Conservation (phyloP, 495 filamentous ascomycete genomes). For the Cetradonia linearis region DNA sequence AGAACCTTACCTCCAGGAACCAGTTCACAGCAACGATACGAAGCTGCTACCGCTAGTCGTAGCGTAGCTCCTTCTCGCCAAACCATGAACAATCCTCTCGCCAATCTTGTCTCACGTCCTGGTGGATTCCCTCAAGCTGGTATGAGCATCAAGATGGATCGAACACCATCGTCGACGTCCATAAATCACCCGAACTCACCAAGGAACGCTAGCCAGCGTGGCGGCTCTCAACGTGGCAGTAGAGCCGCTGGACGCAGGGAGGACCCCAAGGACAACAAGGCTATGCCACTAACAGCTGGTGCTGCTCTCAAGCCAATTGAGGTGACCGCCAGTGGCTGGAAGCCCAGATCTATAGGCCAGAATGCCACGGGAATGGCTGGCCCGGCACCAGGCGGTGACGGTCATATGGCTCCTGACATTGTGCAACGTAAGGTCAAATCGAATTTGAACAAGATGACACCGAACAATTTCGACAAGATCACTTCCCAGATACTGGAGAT, state of each 20-base stretch:
- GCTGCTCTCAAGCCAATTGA: conserved; percentile 71
- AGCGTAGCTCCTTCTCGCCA: conserved; percentile 26
- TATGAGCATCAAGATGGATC: conserved; percentile 34
- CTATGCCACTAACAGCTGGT: conserved; percentile 79
- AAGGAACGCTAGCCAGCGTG: conserved; percentile 44
- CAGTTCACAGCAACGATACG: conserved; percentile 55
- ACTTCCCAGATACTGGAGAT: conserved; percentile 87
- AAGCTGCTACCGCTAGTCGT: conserved; percentile 22
- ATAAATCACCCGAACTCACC: conserved; percentile 46
- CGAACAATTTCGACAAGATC: conserved; percentile 97
- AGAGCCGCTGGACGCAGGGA: conserved; percentile 41
- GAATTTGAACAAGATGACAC: conserved; percentile 98
- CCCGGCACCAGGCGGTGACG: conserved; percentile 44
- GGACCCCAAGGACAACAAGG: conserved; percentile 50
- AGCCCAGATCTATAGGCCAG: conserved; percentile 60
- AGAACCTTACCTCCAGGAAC: conserved; percentile 56
- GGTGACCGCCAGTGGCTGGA: conserved; percentile 69
- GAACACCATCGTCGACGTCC: conserved; percentile 45
- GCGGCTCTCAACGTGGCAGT: conserved; percentile 44
- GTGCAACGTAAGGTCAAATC: conserved; percentile 99
- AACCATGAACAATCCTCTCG: conserved; percentile 47
- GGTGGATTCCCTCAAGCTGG: conserved; percentile 52
- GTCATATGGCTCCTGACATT: conserved; percentile 74
- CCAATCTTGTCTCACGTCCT: conserved; percentile 43
- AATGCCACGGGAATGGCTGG: conserved; percentile 36